phyloP scores from a whole-genome alignment of 139 green algal genomes.

The Chlamydomonas incerta region DNA sequence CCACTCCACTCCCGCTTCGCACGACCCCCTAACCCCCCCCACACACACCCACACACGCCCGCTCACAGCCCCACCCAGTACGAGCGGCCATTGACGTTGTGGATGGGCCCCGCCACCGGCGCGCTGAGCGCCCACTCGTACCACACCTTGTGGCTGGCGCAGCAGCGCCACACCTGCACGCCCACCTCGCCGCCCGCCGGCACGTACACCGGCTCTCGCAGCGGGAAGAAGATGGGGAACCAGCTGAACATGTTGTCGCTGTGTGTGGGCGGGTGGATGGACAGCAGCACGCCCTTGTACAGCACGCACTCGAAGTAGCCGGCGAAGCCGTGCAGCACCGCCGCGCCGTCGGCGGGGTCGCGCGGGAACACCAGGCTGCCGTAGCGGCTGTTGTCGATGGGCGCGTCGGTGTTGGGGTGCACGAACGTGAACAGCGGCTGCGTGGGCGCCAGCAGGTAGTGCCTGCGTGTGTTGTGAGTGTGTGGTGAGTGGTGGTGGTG shows the following conservation, averaged over 20 bases:
- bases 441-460: conserved; percentile 62
- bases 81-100: conserved; percentile 85
- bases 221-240: conserved; percentile 99
- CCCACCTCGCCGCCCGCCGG: conserved; percentile 69
- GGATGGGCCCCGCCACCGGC: conserved; percentile 65
- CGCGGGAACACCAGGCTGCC: conserved; percentile 40
- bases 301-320: conserved; percentile 97
- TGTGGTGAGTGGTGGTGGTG: conserved; percentile 1
- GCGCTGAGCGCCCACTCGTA: conserved; percentile 89
- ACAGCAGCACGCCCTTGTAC: conserved; percentile 89
- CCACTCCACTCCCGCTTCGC: no score
- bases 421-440: conserved; percentile 93
- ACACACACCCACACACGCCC: neutral
- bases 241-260: conserved; percentile 85
- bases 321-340: conserved; percentile 90
- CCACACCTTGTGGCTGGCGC: conserved; percentile 87
- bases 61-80: conserved; percentile 86
- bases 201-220: conserved; percentile 82
- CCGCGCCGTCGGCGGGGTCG: conserved; percentile 41
- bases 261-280: conserved; percentile 86
- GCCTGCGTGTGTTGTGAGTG: conserved; percentile 41
- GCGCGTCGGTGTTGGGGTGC: conserved; percentile 80
- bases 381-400: conserved; percentile 84
- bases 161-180: conserved; percentile 90
- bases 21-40: neutral